Evolutionary conservation across 192 early-diverging fungal species (phyloP).

Genomic region (Umbelopsis sp.): DNA sequence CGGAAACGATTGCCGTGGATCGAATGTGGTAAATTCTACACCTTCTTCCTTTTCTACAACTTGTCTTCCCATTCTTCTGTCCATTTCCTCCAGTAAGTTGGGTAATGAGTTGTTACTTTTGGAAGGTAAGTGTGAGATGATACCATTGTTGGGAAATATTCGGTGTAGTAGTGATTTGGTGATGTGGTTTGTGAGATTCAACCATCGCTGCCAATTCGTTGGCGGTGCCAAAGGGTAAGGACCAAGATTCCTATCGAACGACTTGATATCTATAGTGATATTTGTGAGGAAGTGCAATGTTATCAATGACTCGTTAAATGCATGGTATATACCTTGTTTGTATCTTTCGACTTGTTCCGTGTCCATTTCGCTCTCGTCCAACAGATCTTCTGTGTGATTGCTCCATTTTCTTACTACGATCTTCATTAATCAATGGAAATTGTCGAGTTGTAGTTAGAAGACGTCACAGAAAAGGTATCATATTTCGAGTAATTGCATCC

Average conservation of each 20-base stretch:
- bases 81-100: conserved; percentile 1
- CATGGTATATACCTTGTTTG: conserved; percentile 50
- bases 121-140: conserved; percentile 36
- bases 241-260: conserved; percentile 80
- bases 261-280: conserved; percentile 60
- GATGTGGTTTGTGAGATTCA: conserved; percentile 72
- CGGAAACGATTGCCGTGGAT: conserved; percentile 84
- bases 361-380: conserved; percentile 54
- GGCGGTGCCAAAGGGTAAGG: conserved; percentile 77
- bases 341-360: conserved; percentile 63
- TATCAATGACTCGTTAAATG: neutral
- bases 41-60: conserved; percentile 29
- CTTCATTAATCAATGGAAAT: conserved; percentile 43
- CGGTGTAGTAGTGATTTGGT: conserved; percentile 36
- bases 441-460: neutral
- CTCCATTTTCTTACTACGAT: conserved; percentile 85
- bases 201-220: conserved; percentile 74
- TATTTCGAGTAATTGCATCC: too few relatives aligned
- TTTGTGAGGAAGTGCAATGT: neutral
- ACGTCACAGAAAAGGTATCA: neutral
- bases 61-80: conserved; percentile 16
- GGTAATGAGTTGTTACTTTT: neutral
- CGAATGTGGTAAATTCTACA: conserved; percentile 69
- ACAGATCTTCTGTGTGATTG: conserved; percentile 68
- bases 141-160: conserved; percentile 32